These are phyloP conservation scores for Geosmithia flava DNA, from an alignment of 2,329 filamentous ascomycete genomes.

Conservation along the genomic window DNA sequence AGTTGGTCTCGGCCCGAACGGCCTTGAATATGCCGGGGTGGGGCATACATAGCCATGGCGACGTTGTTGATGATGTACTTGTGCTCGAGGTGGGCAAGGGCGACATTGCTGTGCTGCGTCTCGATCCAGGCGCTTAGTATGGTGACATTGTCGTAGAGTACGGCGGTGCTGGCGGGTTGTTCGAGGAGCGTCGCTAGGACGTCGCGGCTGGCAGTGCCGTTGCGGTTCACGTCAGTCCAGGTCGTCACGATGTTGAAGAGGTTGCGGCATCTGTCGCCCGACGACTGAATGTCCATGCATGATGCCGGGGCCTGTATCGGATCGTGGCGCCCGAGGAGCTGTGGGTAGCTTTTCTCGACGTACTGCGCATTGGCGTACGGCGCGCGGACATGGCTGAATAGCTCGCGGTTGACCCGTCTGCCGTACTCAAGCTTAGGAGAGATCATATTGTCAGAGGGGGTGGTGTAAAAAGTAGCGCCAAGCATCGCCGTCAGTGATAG, in stretches of 20 bases:
- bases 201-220: slow-evolving; percentile 20
- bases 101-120: slow-evolving; percentile 36
- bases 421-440: slow-evolving; percentile 57
- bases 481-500: slow-evolving; percentile 53
- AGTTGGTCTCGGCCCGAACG: slow-evolving; percentile 46
- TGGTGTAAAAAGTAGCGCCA: slow-evolving; percentile 60
- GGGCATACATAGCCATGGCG: slow-evolving; percentile 59
- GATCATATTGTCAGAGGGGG: slow-evolving; percentile 63
- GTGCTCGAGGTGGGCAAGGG: slow-evolving; percentile 25
- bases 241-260: slow-evolving; percentile 45
- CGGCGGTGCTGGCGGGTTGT: slow-evolving; percentile 48
- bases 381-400: slow-evolving; percentile 45
- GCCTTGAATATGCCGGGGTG: slow-evolving; percentile 57
- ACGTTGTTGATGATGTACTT: slow-evolving; percentile 60
- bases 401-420: slow-evolving; percentile 28
- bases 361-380: slow-evolving; percentile 53
- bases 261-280: slow-evolving; percentile 59
- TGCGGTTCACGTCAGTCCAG: slow-evolving; percentile 37
- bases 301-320: slow-evolving; percentile 28
- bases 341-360: slow-evolving; percentile 43
- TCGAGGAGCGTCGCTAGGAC: slow-evolving; percentile 23
- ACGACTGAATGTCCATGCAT: slow-evolving; percentile 58
- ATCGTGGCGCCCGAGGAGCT: slow-evolving; percentile 41
- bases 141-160: slow-evolving; percentile 62
- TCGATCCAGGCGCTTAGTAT: slow-evolving; percentile 59